Evolutionary conservation across 2,329 filamentous ascomycete genomes (phyloP), one percentile per base, ranked within the genome.

Genomic region (Juglanconis sp.): DNA sequence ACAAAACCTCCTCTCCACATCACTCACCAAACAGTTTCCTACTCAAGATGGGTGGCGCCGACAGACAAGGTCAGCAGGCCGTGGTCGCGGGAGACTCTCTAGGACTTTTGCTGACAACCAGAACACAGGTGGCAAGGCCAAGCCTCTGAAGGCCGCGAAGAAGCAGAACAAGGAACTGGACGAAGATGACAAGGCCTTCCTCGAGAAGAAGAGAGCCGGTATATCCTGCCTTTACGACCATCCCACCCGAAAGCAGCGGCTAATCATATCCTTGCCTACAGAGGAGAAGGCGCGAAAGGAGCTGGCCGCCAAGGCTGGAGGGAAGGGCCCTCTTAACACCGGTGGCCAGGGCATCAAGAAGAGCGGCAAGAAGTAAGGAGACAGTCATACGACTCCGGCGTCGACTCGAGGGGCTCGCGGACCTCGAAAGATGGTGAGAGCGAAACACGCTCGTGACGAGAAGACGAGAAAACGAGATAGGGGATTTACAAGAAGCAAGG

Each of bases 321-420:
- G 90, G 76, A 96, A 96, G 80, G 94, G 94, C 3, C 93, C 94
- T 42, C 74, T 97, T 73, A 93, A 92, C 79, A 89, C 87, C 36
- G 92, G 92, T 38, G 76, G 82, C 53, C 91, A 96, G 78, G 92
- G 92, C 64, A 96, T 98, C 81, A 97, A 97, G 88, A 97, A 96
- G 86, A 95, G 90, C 64, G 93, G 92, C 77, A 96, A 97, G 90
- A 96, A 97, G 88, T 96, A 83, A 78, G 50, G 56, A 53, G 34
- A 50, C 10, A 11, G 3, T 9, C 40, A 30, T 13, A 49, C 32
- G 40, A 31, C 40, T 31, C 11, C 8, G 13, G 52, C 47, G 32
- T 10, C 32, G 40, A 35, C 13, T 47, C 15, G 47, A 31, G 11
- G 44, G 17, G 30, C 32, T 32, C 4, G 35, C 35, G 15, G 24